Base-by-base conservation (phyloP, 2,329 filamentous ascomycete genomes). In the Colletotrichum sp. region DNA sequence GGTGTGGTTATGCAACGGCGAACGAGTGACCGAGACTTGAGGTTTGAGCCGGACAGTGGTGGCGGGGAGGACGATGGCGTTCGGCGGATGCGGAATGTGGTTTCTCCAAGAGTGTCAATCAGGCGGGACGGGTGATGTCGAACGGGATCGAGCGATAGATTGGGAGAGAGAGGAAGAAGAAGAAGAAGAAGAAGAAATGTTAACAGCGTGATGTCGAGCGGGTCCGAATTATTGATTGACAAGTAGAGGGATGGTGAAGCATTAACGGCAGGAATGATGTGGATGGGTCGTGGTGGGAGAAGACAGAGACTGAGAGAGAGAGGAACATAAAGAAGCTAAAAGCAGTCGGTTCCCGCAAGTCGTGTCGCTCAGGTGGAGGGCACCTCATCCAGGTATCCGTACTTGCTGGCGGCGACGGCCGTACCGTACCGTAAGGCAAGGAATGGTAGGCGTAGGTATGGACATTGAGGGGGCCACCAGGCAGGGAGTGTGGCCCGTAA, bases 281-380 rank as follows among this genome's bases (percentile, higher is more conserved):
- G 28, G 30, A 71, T 60, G 61, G 72, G 59, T n/a, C 28, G 27
- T 34, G 59, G 68, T 75, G 72, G 44, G 65, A 65, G 44, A 22
- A 48, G 44, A 48, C 11, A 48, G 44, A 48, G n/a, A 22, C 11
- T 8, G 44, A 48, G 44, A 48, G 71, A 32, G 60, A 72, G 72
- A 75, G 69, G 61, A 48, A 68, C 64, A 68, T 61, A 36, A 76
- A 72, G 68, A 60, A 75, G 75, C 68, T 64, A 77, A 71, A 71
- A 71, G 72, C 67, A 30, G 13, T 34, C 28, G 27, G 15, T 16
- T 48, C 64, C 70, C 70, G 25, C 36, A 32, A 57, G 30, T 39
- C 15, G 34, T 67, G 36, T 39, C 22, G 28, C 48, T 52, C 30
- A 16, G 57, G 57, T 39, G 36, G 28, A 48, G 52, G 36, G 59